A percentile compares a stretch with the other conserved stretches of the same genome.
phyloP scores from a whole-genome alignment of 495 filamentous ascomycete genomes.

The Beverwykella pulmonaria region DNA sequence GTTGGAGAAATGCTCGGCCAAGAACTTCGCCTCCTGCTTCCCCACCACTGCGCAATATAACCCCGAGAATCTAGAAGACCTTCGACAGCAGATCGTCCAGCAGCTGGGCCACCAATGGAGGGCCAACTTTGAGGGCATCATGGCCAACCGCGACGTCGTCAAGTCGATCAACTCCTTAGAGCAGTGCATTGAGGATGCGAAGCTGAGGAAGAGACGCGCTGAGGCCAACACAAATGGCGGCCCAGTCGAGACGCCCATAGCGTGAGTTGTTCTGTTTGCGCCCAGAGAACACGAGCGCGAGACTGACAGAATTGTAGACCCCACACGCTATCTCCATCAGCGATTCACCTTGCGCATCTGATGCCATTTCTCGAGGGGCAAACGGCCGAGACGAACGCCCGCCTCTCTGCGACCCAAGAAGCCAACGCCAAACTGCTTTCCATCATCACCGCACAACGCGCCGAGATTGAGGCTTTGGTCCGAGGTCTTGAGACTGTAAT shows the following conservation, averaged over 20 bases:
- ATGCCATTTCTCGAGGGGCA: constrained; percentile 65
- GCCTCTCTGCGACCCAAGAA: constrained; percentile 62
- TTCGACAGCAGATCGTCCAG: constrained; percentile 42
- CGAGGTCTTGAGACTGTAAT: constrained; percentile 66
- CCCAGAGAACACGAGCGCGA: constrained; percentile 1
- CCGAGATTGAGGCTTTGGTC: constrained; percentile 72
- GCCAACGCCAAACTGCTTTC: constrained; percentile 67
- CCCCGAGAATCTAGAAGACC: constrained; percentile 53
- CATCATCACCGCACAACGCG: constrained; percentile 65
- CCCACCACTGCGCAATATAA: constrained; percentile 75
- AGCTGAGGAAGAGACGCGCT: constrained; percentile 54
- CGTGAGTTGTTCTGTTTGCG: constrained; percentile 48
- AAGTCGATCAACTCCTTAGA: constrained; percentile 81
- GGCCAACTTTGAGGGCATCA: constrained; percentile 71
- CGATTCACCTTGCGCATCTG: constrained; percentile 71
- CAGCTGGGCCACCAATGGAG: constrained; percentile 40
- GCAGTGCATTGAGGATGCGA: constrained; percentile 70
- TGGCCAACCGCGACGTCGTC: constrained; percentile 71
- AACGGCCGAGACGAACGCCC: constrained; percentile 61
- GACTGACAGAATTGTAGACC: constrained; percentile 54
- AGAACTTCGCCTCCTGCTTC: constrained; percentile 85
- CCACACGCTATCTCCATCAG: constrained; percentile 71
- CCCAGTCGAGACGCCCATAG: constrained; percentile 46
- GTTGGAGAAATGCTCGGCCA: constrained; percentile 70
- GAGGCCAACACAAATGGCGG: constrained; percentile 33